Evolutionary conservation across 805 yeast species (phyloP).

Genomic region (Brettanomyces bruxellensis): DNA sequence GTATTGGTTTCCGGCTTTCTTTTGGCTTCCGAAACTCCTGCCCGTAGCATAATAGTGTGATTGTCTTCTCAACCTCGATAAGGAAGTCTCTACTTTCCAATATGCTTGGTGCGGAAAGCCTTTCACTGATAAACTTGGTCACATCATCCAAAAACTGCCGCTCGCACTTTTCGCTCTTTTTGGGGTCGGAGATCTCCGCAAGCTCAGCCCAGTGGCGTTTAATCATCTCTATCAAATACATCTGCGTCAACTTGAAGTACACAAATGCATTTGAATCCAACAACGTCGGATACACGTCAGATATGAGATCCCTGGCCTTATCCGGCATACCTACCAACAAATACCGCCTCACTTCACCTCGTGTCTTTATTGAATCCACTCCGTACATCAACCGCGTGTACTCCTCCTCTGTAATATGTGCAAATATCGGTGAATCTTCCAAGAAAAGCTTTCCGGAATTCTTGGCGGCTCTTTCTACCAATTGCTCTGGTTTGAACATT

Average conservation of each 20-base stretch:
- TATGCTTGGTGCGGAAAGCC: conserved; percentile 26
- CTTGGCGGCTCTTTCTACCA: too few species aligned
- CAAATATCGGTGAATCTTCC: too few species aligned
- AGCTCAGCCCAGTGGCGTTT: conserved; percentile 32
- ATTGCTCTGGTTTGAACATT: too few species aligned
- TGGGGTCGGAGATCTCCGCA: conserved; percentile 10
- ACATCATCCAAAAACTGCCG: conserved; percentile 43
- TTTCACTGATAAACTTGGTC: conserved; percentile 50
- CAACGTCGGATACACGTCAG: conserved; percentile 52
- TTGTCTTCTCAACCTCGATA: conserved; percentile 69
- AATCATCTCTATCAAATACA: conserved; percentile 76
- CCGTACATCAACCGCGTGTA: conserved; percentile 26
- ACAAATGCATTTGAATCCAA: conserved; percentile 54
- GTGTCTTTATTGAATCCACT: conserved; percentile 38
- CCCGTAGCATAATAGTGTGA: conserved; percentile 65
- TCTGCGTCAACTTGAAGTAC: conserved; percentile 63
- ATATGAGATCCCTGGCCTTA: conserved; percentile 46
- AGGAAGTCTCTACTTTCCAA: conserved; percentile 43
- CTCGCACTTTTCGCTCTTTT: conserved; percentile 22
- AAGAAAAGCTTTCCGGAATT: too few species aligned
- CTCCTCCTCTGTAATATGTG: neutral
- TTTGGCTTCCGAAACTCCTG: conserved; percentile 12
- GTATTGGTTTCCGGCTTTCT: conserved; percentile 9
- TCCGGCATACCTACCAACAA: conserved; percentile 38
- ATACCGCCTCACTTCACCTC: conserved; percentile 44